Base-by-base conservation (phyloP, 441 rosid genomes). In the Populus trichocarpa region DNA sequence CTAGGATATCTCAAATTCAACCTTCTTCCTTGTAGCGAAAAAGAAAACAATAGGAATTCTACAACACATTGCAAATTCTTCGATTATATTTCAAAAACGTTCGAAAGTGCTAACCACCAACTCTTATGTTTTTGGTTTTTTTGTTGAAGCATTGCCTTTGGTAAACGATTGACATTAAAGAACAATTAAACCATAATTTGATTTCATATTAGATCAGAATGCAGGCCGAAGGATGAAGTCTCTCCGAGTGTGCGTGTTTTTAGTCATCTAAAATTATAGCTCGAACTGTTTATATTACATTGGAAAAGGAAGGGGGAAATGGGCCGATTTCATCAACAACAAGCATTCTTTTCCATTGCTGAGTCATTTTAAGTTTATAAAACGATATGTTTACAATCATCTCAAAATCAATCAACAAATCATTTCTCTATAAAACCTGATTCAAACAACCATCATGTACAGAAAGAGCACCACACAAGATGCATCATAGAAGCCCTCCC, bases 391-490 rank as follows among this genome's bases (percentile, higher is more conserved):
- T 63, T 59, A 80, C 78, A 78, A 71, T 77, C 74, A 42, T 76
- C 64, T 75, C 73, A 75, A 78, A 83, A 79, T 74, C 67, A 81
- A 71, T 68, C 71, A 72, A 80, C 65, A 74, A 33, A 64, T 50
- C 50, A 67, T 71, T 72, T 30, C 79, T 61, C 59, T 77, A 7
- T 59, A 71, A 79, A 83, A 80, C 69, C 78, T 75, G 8, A 71
- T 23, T 40, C 16, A 50, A 78, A 68, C 76, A 80, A 40, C 74
- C 75, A 77, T 77, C 83, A 77, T 79, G 63, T 81, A 84, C 84
- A 78, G 50, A 30, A 26, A 7, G 78, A 65, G 71, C 73, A 74
- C 57, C 20, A 14, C 14, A 61, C 30, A 46, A 46, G 61, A 70
- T 78, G 50, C 61, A 33, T 33, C 12, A 66, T 38, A 23, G 63